These are phyloP conservation scores for Madurella mycetomatis DNA, from an alignment of 2,329 filamentous ascomycete genomes.

Conservation along the genomic window DNA sequence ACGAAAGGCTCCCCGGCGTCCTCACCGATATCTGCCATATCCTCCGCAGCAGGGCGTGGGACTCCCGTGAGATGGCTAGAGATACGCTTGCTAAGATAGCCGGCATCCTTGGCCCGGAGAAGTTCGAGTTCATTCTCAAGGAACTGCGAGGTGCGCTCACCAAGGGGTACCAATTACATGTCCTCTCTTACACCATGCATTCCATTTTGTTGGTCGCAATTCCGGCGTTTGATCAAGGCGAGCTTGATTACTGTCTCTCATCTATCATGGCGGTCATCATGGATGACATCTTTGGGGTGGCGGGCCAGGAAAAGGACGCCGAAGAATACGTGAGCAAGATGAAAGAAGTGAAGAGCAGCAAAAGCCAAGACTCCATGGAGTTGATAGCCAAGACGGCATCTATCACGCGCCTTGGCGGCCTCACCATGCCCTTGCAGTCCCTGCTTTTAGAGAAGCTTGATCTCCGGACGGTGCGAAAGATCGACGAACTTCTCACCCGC, in stretches of 20 bases:
- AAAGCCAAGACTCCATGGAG: slow-evolving; percentile 97
- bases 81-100: slow-evolving; percentile 84
- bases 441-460: slow-evolving; percentile 82
- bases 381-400: slow-evolving; percentile 80
- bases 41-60: slow-evolving; percentile 79
- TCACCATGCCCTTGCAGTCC: slow-evolving; percentile 73
- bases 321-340: slow-evolving; percentile 93
- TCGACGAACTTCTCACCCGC: slow-evolving; percentile 80
- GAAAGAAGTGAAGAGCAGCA: slow-evolving; percentile 97
- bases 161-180: slow-evolving; percentile 87
- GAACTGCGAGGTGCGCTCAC: slow-evolving; percentile 79
- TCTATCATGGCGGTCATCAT: slow-evolving; percentile 81
- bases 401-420: slow-evolving; percentile 64
- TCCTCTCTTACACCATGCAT: slow-evolving; percentile 92
- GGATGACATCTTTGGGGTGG: slow-evolving; percentile 93
- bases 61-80: slow-evolving; percentile 84
- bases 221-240: slow-evolving; percentile 70
- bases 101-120: slow-evolving; percentile 71
- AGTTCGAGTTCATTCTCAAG: slow-evolving; percentile 89
- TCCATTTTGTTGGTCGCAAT: slow-evolving; percentile 76
- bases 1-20: slow-evolving; percentile 71
- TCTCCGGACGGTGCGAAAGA: slow-evolving; percentile 76
- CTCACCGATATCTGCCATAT: slow-evolving; percentile 92
- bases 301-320: slow-evolving; percentile 93
- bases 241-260: slow-evolving; percentile 80